Evolutionary conservation across 1,139 yeast species (phyloP).

Genomic region (Arxiozyma telluris): DNA sequence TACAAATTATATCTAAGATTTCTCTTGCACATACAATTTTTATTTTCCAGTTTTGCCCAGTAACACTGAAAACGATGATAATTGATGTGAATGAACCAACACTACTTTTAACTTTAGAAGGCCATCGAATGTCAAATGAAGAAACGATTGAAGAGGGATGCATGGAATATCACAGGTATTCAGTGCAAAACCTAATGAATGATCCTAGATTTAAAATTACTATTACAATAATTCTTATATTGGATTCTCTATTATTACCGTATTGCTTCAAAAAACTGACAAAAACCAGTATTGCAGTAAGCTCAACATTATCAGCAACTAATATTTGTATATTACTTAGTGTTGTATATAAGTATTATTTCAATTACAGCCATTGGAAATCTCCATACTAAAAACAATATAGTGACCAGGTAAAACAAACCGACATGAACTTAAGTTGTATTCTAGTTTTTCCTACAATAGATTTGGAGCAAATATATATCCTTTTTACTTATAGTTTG

Average conservation of each 20-base stretch:
- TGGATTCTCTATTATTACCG: background rate
- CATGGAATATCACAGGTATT: slow-evolving; percentile 8
- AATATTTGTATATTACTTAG: background rate
- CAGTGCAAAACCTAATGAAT: slow-evolving; percentile 12
- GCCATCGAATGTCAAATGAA: slow-evolving; percentile 14
- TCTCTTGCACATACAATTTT: too few species aligned
- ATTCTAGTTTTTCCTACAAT: background rate
- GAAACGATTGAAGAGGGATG: slow-evolving; percentile 30
- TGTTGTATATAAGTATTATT: background rate
- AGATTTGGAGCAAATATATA: background rate
- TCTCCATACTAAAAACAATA: background rate
- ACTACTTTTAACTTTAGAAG: slow-evolving; percentile 7
- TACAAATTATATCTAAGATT: too few species aligned
- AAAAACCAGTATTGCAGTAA: background rate
- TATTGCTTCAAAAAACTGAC: background rate
- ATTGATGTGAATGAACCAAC: background rate
- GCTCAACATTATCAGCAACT: background rate
- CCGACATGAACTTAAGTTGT: background rate
- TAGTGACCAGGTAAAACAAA: background rate
- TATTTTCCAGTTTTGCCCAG: too few species aligned
- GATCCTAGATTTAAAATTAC: slow-evolving; percentile 42
- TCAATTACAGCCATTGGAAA: background rate
- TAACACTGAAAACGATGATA: too few species aligned
- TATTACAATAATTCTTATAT: slow-evolving; percentile 51
- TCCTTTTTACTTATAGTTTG: background rate